Percentiles rank a stretch among this genome's conserved stretches.
Conservation (phyloP, 2,329 filamentous ascomycete species). For the Cercospora sp. region DNA sequence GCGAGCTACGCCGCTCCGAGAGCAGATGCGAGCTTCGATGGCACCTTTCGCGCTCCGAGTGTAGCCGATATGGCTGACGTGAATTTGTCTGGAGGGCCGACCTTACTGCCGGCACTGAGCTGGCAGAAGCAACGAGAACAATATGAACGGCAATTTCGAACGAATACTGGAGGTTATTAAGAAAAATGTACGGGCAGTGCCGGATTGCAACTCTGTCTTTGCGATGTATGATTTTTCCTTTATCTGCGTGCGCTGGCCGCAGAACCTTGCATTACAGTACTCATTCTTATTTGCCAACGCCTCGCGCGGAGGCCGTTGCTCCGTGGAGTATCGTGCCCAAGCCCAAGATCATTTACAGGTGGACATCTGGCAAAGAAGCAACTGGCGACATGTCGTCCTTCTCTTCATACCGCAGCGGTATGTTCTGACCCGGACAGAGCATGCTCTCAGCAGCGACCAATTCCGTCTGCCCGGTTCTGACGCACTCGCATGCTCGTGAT, state of each 20-base stretch:
- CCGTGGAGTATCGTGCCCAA: too few species aligned
- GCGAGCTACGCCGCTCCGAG: background rate
- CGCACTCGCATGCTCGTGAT: too few species aligned
- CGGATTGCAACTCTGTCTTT: background rate
- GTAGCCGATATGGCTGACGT: conserved; percentile 14
- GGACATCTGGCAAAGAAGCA: too few species aligned
- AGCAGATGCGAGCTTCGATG: background rate
- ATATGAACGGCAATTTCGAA: background rate
- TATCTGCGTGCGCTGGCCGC: background rate
- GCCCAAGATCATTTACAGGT: too few species aligned
- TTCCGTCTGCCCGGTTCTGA: too few species aligned
- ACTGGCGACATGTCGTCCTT: too few species aligned
- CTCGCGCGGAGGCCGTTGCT: too few species aligned
- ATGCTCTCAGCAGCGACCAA: too few species aligned
- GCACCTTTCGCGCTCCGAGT: background rate
- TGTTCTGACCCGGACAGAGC: too few species aligned
- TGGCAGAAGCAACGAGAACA: conserved; percentile 5
- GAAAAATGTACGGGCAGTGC: background rate
- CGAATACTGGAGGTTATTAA: background rate
- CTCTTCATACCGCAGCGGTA: too few species aligned
- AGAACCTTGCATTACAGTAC: background rate
- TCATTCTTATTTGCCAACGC: too few species aligned
- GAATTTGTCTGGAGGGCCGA: conserved; percentile 5
- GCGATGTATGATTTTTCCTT: background rate
- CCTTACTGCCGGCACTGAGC: conserved; percentile 4